Conservation (phyloP, 495 filamentous ascomycete genomes). For the Pseudoneurospora amorphoporcata region DNA sequence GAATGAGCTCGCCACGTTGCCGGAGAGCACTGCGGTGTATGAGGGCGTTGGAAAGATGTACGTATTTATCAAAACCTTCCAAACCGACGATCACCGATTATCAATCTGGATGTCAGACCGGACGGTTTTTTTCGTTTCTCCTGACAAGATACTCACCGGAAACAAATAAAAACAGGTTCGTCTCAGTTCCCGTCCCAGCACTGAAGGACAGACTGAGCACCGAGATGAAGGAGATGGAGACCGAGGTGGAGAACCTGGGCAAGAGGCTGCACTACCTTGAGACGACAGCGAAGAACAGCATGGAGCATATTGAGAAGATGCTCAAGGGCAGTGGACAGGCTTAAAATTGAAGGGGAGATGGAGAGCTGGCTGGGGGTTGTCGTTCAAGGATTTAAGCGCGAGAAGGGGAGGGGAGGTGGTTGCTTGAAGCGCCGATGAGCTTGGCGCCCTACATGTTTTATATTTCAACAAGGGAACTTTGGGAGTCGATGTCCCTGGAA, state of each 20-base stretch:
- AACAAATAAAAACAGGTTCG: conserved; percentile 56
- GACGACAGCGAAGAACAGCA: conserved; percentile 87
- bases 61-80: conserved; percentile 17
- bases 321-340: conserved; percentile 26
- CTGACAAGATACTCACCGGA: neutral
- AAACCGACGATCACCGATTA: conserved; percentile 3
- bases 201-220: conserved; percentile 65
- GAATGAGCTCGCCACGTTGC: conserved; percentile 66
- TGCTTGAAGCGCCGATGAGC: neutral
- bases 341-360: neutral
- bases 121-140: too few species aligned
- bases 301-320: conserved; percentile 81
- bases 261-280: conserved; percentile 93
- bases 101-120: neutral
- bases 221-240: conserved; percentile 66
- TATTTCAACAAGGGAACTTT: neutral
- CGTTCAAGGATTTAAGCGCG: neutral
- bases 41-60: conserved; percentile 97
- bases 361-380: neutral
- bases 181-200: conserved; percentile 57
- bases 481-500: neutral
- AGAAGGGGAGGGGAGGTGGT: neutral
- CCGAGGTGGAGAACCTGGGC: conserved; percentile 66
- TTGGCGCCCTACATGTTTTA: neutral
- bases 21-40: conserved; percentile 74